These are phyloP conservation scores for Aureobasidium melanogenum DNA, from an alignment of 2,329 filamentous ascomycete genomes.

Conservation along the genomic window DNA sequence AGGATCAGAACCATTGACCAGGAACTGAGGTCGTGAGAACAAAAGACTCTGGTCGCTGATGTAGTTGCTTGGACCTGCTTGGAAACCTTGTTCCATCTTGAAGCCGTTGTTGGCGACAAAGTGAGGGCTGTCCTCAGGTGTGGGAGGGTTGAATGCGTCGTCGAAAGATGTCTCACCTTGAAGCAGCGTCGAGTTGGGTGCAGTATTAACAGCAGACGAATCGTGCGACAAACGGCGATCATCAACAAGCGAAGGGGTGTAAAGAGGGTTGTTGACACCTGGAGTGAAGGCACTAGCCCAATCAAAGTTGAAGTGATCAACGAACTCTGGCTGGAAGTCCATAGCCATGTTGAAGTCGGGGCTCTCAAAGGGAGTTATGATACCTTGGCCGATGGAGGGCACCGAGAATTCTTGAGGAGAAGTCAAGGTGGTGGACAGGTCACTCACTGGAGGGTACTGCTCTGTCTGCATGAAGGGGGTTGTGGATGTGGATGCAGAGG, in stretches of 20 bases:
- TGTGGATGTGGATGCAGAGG: slow-evolving; percentile 28
- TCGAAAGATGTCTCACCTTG: slow-evolving; percentile 32
- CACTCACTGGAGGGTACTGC: slow-evolving; percentile 20
- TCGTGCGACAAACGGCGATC: slow-evolving; percentile 20
- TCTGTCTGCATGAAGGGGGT: slow-evolving; percentile 27
- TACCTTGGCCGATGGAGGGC: slow-evolving; percentile 23
- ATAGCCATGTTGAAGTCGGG: slow-evolving; percentile 24
- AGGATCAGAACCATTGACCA: not conserved
- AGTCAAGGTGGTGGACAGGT: slow-evolving; percentile 10
- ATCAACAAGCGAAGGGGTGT: slow-evolving; percentile 27
- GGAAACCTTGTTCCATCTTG: not conserved
- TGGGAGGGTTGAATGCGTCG: slow-evolving; percentile 48
- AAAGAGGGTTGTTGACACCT: slow-evolving; percentile 18
- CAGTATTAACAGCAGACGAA: slow-evolving; percentile 15
- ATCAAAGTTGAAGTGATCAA: slow-evolving; percentile 27
- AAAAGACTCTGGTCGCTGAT: slow-evolving; percentile 6
- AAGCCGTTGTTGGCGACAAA: not conserved
- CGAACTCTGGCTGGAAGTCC: slow-evolving; percentile 24
- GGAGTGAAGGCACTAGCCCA: slow-evolving; percentile 17
- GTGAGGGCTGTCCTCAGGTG: slow-evolving; percentile 34
- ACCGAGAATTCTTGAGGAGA: slow-evolving; percentile 25
- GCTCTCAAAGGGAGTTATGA: slow-evolving; percentile 18
- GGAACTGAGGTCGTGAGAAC: not conserved
- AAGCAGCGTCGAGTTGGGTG: slow-evolving; percentile 33
- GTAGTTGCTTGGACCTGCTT: not conserved